A percentile compares a stretch with the other conserved stretches of the same genome.
These are phyloP conservation scores for Microglena sp. DNA, from an alignment of 139 green algal species.

Conservation along the genomic window DNA sequence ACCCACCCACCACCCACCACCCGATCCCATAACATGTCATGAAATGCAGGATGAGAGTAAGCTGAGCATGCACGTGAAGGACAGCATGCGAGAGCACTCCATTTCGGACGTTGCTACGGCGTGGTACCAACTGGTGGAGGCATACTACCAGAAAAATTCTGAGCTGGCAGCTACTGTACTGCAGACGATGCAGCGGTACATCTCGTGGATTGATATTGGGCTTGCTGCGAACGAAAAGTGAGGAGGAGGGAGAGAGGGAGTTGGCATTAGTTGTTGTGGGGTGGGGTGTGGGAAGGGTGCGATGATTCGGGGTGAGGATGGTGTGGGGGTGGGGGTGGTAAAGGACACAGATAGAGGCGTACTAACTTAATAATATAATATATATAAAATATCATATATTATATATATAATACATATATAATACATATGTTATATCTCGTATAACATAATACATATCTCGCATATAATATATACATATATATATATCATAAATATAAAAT, in stretches of 20 bases:
- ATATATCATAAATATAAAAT: too few species aligned
- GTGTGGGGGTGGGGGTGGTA: not conserved
- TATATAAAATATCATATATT: too few species aligned
- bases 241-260: not conserved
- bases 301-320: not conserved
- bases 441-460: too few species aligned
- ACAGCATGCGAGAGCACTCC: slow-evolving; percentile 85
- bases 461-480: too few species aligned
- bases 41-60: slow-evolving; percentile 48
- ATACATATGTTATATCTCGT: too few species aligned
- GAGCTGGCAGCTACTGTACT: slow-evolving; percentile 58
- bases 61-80: slow-evolving; percentile 82
- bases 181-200: slow-evolving; percentile 56
- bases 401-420: too few species aligned
- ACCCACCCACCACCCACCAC: too few species aligned
- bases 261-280: not conserved
- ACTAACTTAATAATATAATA: too few species aligned
- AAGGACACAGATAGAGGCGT: not conserved
- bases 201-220: slow-evolving; percentile 90
- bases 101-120: slow-evolving; percentile 60
- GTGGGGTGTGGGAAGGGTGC: not conserved
- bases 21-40: not conserved
- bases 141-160: slow-evolving; percentile 34
- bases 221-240: slow-evolving; percentile 79
- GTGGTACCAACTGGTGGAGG: slow-evolving; percentile 57